Base-by-base conservation (phyloP, 106 monocot species). In the Dactylorhiza incarnata region DNA sequence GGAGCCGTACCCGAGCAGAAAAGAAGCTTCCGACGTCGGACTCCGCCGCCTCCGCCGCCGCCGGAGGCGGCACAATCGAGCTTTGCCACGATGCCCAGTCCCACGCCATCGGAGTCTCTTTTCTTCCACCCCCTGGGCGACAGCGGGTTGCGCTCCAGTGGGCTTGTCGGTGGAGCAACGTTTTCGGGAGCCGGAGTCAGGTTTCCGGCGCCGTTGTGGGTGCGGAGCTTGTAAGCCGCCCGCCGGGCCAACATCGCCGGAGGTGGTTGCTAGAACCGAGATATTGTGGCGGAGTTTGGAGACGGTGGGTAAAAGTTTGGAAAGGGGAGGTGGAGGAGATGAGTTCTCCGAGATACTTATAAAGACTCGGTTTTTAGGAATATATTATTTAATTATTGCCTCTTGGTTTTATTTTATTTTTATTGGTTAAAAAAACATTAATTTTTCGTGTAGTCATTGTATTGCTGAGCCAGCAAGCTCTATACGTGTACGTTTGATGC, bases 61-160 rank as follows among this genome's bases (percentile, higher is more conserved):
- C 12, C 15, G 2, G 3, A n/a, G 20, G 24, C 67, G 67, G 45
- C 17, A 10, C 29, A 84, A 37, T 88, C 84, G 14, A 95, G 86
- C 23, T 86, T 82, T 0, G 78, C 81, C 15, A 93, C 84, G 76
- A 96, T 93, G 53, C 81, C 90, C 0, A 97, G 85, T 46, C 96
- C 93, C 13, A 93, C 78, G 3, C 89, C 87, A n/a, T 84, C 96
- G n/a, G 91, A 84, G 6, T 86, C 92, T 23, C 90, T 84, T 20
- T 84, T 91, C 67, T 74, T 91, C 96, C 96, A 93, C 14, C 85
- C 89, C 17, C 74, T 88, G 0, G 88, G 94, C 7, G 87, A 83
- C 23, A 43, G 79, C 20, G 85, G 82, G 73, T 84, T 79, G n/a
- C 87, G 84, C 71, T 88, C 91, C 54, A 90, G 75, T 17, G 87